Base-by-base conservation (phyloP, 345 rosid genomes). In the Salix purpurea region DNA sequence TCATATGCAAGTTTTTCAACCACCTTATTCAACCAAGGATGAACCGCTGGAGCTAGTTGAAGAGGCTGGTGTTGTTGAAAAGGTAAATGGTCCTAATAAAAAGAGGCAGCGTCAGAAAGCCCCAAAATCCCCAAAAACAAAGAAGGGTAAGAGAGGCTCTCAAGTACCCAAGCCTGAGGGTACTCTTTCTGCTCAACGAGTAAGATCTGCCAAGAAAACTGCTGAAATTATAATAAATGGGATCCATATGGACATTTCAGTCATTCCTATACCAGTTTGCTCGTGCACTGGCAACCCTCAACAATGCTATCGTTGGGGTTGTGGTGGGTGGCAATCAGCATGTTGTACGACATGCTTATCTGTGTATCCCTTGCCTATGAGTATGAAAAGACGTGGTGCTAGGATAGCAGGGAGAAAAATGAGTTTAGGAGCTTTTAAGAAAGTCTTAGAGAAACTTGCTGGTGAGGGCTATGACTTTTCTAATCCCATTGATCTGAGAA, bases 291-390 rank as follows among this genome's bases (percentile, higher is more conserved):
- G 98, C 75, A 64, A 83, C 70, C 88, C 97, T n/a, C 97, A 91
- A 86, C 99, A 92, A 71, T 96, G 99, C 67, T 96, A 96, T 81
- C 91, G 97, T 37, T 96, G 97, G 98, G 99, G 99, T 24, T 90
- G 97, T 67, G 99, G 99, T 42, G 99, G 99, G 71, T 96, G 99
- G 98, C 98, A 92, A 80, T 94, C 97, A 0, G 97, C 98, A n/a
- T 94, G 97, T 71, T 94, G 97, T 71, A 94, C 98, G 1, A 92
- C 97, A 0, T 90, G 87, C 79, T 88, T 94, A 6, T 94, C 97
- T 15, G 88, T 92, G 90, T 91, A 93, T 82, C 99, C 99, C 11
- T 81, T 96, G 77, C 98, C 98, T 1, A 93, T 92, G 94, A 92
- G 97, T 88, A 92, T 96, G 32, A 96, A 96, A 73, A 81, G 97